Conservation (phyloP, 805 yeast species). For the Yarrowia porcina region DNA sequence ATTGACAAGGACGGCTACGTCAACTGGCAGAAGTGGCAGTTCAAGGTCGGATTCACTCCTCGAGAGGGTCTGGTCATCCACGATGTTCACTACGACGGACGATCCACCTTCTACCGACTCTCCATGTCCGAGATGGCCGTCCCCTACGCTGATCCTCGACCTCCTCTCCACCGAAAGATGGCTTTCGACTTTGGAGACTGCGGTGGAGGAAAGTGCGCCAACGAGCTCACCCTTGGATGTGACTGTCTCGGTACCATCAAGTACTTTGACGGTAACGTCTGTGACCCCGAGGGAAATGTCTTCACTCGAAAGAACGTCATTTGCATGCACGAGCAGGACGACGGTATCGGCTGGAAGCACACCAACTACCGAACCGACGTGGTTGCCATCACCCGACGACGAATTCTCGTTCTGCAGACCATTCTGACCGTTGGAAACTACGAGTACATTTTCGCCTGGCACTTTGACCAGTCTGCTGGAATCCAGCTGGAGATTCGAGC, state of each 20-base stretch:
- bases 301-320: slow-evolving; percentile 62
- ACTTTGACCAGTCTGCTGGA: slow-evolving; percentile 74
- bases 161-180: slow-evolving; percentile 80
- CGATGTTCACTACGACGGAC: slow-evolving; percentile 70
- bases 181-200: slow-evolving; percentile 84
- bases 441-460: slow-evolving; percentile 69
- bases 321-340: slow-evolving; percentile 82
- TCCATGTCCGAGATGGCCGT: slow-evolving; percentile 82
- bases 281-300: slow-evolving; percentile 61
- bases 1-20: slow-evolving; percentile 52
- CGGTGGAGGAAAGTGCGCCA: slow-evolving; percentile 76
- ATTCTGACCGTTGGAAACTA: slow-evolving; percentile 84
- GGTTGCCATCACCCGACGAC: slow-evolving; percentile 66
- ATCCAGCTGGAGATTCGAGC: slow-evolving; percentile 78
- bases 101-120: slow-evolving; percentile 69
- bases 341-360: slow-evolving; percentile 75
- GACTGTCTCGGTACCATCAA: slow-evolving; percentile 81
- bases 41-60: slow-evolving; percentile 62
- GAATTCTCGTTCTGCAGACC: slow-evolving; percentile 77
- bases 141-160: slow-evolving; percentile 82
- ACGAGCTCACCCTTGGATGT: slow-evolving; percentile 68
- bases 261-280: slow-evolving; percentile 63
- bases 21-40: slow-evolving; percentile 82
- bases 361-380: slow-evolving; percentile 70
- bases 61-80: slow-evolving; percentile 80